These are phyloP conservation scores for Fusarium sp. DNA, from an alignment of 2,329 filamentous ascomycete species.

Conservation along the genomic window DNA sequence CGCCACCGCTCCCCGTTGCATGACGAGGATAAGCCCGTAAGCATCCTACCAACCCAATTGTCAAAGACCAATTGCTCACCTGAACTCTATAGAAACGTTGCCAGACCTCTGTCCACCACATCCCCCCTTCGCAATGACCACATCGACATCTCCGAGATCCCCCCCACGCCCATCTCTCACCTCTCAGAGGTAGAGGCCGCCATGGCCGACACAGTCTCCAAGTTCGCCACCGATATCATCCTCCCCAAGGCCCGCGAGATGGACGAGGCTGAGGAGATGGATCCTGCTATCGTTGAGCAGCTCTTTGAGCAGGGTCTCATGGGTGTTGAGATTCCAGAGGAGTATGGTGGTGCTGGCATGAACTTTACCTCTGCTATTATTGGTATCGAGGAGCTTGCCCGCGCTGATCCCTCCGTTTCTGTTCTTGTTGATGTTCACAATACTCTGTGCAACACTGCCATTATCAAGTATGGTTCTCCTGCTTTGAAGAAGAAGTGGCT, in stretches of 20 bases:
- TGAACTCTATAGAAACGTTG: slow-evolving; percentile 43
- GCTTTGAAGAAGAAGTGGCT: slow-evolving; percentile 87
- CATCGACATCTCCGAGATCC: slow-evolving; percentile 78
- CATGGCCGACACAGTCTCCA: slow-evolving; percentile 90
- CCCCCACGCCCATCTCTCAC: slow-evolving; percentile 92
- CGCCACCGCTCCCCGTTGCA: slow-evolving; percentile 36
- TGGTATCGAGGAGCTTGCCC: slow-evolving; percentile 94
- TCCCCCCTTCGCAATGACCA: slow-evolving; percentile 60
- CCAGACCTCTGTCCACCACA: slow-evolving; percentile 72
- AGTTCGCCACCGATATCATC: slow-evolving; percentile 90
- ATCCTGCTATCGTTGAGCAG: slow-evolving; percentile 86
- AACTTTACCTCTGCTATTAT: slow-evolving; percentile 98
- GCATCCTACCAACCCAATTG: slow-evolving; percentile 5
- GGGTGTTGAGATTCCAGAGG: slow-evolving; percentile 97
- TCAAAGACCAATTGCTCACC: slow-evolving; percentile 8
- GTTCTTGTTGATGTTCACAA: slow-evolving; percentile 98
- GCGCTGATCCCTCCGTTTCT: slow-evolving; percentile 93
- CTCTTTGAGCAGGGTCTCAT: slow-evolving; percentile 98
- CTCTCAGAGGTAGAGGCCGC: slow-evolving; percentile 89
- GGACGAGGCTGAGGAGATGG: slow-evolving; percentile 97
- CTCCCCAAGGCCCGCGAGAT: slow-evolving; percentile 94
- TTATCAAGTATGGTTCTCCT: slow-evolving; percentile 85
- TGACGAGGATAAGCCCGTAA: slow-evolving; percentile 45
- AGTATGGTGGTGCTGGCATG: slow-evolving; percentile 97
- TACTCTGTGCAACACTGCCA: slow-evolving; percentile 93